Percentiles rank a stretch among this genome's conserved stretches.
Conservation (phyloP, 768 basidiomycete genomes). For the Hypsizygus marmoreus region DNA sequence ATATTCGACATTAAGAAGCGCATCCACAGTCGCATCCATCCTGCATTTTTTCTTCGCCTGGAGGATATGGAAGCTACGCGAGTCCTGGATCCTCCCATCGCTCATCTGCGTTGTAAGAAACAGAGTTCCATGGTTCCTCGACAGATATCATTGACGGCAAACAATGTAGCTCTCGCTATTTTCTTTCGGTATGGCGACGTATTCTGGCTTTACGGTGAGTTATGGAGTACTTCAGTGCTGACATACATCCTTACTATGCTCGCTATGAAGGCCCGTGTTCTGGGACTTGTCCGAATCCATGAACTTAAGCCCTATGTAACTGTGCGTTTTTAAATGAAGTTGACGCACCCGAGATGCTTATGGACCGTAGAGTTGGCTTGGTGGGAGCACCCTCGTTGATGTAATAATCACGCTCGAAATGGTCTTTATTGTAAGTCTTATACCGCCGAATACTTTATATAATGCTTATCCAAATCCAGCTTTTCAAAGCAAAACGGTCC, state of each 20-base stretch:
- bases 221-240: too few relatives aligned
- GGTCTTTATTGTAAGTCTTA: not conserved
- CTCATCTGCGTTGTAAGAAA: too few relatives aligned
- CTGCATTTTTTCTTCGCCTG: too few relatives aligned
- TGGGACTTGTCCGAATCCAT: not conserved
- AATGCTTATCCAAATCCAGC: not conserved
- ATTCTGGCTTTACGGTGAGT: too few relatives aligned
- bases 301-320: not conserved
- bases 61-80: too few relatives aligned
- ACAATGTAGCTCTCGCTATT: too few relatives aligned
- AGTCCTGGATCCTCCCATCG: too few relatives aligned
- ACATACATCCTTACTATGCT: too few relatives aligned
- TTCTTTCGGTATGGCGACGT: too few relatives aligned
- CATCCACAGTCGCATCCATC: not conserved
- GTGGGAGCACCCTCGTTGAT: not conserved
- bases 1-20: not conserved
- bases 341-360: not conserved
- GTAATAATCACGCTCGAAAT: constrained; percentile 1
- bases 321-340: not conserved
- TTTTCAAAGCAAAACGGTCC: not conserved
- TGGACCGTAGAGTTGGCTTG: not conserved
- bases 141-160: too few relatives aligned
- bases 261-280: too few relatives aligned
- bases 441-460: not conserved
- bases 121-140: too few relatives aligned